phyloP scores from a whole-genome alignment of 2,329 filamentous ascomycete genomes.

The Sporothrix schenckii region DNA sequence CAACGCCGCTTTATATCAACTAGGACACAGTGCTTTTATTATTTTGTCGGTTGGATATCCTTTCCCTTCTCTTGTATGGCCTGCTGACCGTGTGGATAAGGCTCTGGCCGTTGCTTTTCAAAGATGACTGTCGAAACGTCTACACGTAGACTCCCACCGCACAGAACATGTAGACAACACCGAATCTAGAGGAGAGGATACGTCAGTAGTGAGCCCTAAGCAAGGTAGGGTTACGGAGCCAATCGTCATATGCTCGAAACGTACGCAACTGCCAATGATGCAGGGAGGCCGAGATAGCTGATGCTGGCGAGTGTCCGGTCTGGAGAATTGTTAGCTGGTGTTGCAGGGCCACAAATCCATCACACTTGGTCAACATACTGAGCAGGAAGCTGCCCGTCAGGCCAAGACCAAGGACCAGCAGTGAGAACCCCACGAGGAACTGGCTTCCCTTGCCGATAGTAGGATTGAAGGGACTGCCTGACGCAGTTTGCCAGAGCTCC shows the following conservation, averaged over 20 bases:
- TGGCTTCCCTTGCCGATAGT: conserved; percentile 79
- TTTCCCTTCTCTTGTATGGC: conserved; percentile 14
- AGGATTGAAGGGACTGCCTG: conserved; percentile 81
- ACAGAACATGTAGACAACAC: conserved; percentile 98
- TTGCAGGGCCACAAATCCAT: background rate
- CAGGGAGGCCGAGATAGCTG: conserved; percentile 77
- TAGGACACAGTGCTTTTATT: conserved; percentile 45
- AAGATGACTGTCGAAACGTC: conserved; percentile 35
- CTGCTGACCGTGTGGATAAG: background rate
- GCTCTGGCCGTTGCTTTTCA: background rate
- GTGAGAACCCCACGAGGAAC: conserved; percentile 75
- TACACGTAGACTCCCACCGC: conserved; percentile 98
- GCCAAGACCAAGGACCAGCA: conserved; percentile 72
- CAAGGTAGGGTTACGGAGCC: conserved; percentile 25
- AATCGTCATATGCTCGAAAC: conserved; percentile 42
- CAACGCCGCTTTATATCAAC: conserved; percentile 38
- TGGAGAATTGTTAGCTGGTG: conserved; percentile 47
- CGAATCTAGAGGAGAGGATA: conserved; percentile 64
- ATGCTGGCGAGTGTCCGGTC: conserved; percentile 81
- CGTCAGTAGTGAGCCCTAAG: background rate
- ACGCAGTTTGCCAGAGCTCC: conserved; percentile 91
- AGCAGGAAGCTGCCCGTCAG: conserved; percentile 81
- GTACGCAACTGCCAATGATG: conserved; percentile 88
- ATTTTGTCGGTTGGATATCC: background rate
- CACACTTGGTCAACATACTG: conserved; percentile 58